phyloP scores from a whole-genome alignment of 495 filamentous ascomycete genomes.

The Xanthoparmelia taractica region DNA sequence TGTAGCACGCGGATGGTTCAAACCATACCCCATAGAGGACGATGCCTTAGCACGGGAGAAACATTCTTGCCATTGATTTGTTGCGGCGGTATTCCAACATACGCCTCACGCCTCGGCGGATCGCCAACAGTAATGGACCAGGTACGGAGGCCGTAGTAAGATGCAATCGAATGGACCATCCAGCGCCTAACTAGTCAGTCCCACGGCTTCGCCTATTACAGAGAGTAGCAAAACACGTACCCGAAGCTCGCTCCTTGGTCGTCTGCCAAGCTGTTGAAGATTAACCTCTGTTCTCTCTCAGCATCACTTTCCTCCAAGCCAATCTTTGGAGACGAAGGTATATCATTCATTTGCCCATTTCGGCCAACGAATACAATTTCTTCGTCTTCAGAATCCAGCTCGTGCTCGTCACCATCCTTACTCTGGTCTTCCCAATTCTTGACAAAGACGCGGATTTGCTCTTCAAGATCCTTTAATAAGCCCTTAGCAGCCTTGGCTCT shows the following conservation, averaged over 20 bases:
- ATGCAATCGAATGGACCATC: slow-evolving; percentile 86
- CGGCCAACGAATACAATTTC: slow-evolving; percentile 91
- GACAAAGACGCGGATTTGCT: slow-evolving; percentile 55
- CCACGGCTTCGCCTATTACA: slow-evolving; percentile 2
- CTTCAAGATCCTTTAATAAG: slow-evolving; percentile 58
- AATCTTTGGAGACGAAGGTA: slow-evolving; percentile 34
- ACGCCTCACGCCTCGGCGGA: slow-evolving; percentile 74
- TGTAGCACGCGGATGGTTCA: slow-evolving; percentile 26
- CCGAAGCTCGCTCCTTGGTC: slow-evolving; percentile 74
- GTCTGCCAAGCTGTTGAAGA: slow-evolving; percentile 67
- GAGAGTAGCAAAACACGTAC: slow-evolving; percentile 44
- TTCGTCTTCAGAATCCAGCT: slow-evolving; percentile 57
- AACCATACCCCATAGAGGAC: slow-evolving; percentile 55
- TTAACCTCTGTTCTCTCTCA: slow-evolving; percentile 56
- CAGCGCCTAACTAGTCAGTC: slow-evolving; percentile 55
- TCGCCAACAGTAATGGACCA: slow-evolving; percentile 72
- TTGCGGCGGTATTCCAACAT: slow-evolving; percentile 57
- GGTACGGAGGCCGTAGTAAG: slow-evolving; percentile 85
- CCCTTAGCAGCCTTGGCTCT: slow-evolving; percentile 58
- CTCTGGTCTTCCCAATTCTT: slow-evolving; percentile 49
- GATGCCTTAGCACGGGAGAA: slow-evolving; percentile 43
- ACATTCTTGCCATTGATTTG: slow-evolving; percentile 21
- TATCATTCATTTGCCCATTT: slow-evolving; percentile 65
- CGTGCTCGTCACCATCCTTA: slow-evolving; percentile 24
- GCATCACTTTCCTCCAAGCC: slow-evolving; percentile 38